These are phyloP conservation scores for Taiozyma onychis DNA, from an alignment of 1,139 yeast species.

Conservation along the genomic window DNA sequence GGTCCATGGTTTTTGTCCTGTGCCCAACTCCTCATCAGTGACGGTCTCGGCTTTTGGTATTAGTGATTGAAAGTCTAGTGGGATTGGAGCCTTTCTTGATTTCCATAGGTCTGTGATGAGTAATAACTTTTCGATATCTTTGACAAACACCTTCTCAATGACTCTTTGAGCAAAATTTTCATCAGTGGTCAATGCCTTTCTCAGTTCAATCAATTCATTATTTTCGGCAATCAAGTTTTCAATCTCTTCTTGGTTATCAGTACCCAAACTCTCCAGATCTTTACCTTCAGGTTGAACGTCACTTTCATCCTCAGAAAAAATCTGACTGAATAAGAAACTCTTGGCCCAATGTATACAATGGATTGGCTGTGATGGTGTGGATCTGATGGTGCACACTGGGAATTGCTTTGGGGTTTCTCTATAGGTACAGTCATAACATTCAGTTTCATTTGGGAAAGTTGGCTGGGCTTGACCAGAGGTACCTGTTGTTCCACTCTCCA, in stretches of 20 bases:
- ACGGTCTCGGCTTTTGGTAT: slow-evolving; percentile 23
- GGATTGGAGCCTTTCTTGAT: slow-evolving; percentile 59
- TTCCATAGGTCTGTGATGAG: slow-evolving; percentile 77
- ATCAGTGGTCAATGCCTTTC: slow-evolving; percentile 37
- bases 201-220: slow-evolving; percentile 67
- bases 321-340: slow-evolving; percentile 75
- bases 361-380: slow-evolving; percentile 94
- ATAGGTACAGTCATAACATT: slow-evolving; percentile 89
- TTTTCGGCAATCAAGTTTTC: slow-evolving; percentile 66
- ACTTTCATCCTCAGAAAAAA: slow-evolving; percentile 54
- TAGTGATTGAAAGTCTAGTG: slow-evolving; percentile 38
- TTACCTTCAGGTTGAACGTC: slow-evolving; percentile 23
- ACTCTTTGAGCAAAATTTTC: slow-evolving; percentile 35
- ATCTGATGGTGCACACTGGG: slow-evolving; percentile 95
- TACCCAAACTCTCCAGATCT: slow-evolving; percentile 43
- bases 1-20: slow-evolving; percentile 64
- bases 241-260: slow-evolving; percentile 61
- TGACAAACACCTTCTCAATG: slow-evolving; percentile 49
- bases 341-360: slow-evolving; percentile 99
- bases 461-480: slow-evolving; percentile 92
- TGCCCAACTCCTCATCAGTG: slow-evolving; percentile 27
- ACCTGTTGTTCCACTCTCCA: slow-evolving; percentile 96
- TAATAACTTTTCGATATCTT: slow-evolving; percentile 71
- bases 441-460: slow-evolving; percentile 73
- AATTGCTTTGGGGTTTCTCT: slow-evolving; percentile 85